Evolutionary conservation across 257 asterid genomes (phyloP), one percentile per base, ranked within the genome.

Genomic region (Orobanche coerulescens): DNA sequence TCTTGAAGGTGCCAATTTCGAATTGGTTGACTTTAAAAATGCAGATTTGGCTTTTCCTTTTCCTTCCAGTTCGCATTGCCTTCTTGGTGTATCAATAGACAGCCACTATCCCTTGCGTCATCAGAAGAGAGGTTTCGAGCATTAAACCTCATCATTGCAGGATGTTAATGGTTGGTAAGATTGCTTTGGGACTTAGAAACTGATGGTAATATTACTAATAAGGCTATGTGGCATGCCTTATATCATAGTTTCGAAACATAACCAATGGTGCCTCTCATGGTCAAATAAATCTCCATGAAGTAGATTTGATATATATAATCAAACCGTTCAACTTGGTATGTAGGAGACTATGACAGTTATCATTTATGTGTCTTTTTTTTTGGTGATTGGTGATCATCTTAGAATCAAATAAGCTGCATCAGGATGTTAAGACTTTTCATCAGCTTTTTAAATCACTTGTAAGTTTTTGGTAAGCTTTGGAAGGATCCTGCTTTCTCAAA

Each of bases 11-110:
- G 96, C 96, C 96, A 76, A 88, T 86, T 72, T 77, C 94, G 90
- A 82, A 84, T 88, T 88, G 94, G 96, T 88, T 91, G 98, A 93
- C 98, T 84, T 79, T 78, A 84, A 92, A 86, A 89, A 80, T 93
- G 97, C 98, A 93, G 97, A 86, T 93, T 80, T 84, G 95, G 96
- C 81, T 80, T 88, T 77, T 86, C 80, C 84, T 84, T 80, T 85
- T 86, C 67, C 94, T 71, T 79, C 89, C 75, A 83, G 94, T 84
- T 83, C 92, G 89, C 94, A 73, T 79, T 89, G 95, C 88, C 84
- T 81, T 84, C 84, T 86, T 86, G 95, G 95, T 86, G 98, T 84
- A 84, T 81, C 97, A 73, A 86, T 92, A 92, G 81, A 71, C 95
- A 82, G 76, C 87, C 72, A 77, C 84, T 82, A 76, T 84, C 88